A percentile compares a stretch with the other conserved stretches of the same genome.
Conservation (phyloP, 169 alveolate genomes). For the Plasmodium knowlesi region DNA sequence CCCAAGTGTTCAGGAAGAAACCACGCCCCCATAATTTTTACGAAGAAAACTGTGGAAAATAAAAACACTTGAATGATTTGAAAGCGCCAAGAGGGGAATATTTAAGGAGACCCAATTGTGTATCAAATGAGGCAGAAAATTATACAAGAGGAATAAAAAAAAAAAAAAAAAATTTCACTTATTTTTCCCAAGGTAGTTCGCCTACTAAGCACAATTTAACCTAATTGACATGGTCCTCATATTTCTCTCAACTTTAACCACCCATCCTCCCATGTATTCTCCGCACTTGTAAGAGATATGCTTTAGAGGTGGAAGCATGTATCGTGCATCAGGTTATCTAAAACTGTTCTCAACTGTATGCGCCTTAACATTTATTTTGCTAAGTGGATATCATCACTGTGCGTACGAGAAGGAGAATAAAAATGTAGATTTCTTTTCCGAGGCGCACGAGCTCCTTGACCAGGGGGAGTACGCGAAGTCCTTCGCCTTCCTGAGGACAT, state of each 20-base stretch:
- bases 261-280: not conserved
- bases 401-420: conserved; percentile 1
- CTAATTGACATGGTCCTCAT: not conserved
- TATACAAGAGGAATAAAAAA: not conserved
- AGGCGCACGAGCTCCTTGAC: conserved; percentile 50
- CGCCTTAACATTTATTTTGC: not conserved
- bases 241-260: not conserved
- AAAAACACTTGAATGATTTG: not conserved
- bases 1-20: not conserved
- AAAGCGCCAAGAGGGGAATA: not conserved
- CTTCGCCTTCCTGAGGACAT: conserved; percentile 11
- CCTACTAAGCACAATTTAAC: not conserved
- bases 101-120: not conserved
- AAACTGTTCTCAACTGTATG: conserved; percentile 1
- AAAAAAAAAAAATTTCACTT: not conserved
- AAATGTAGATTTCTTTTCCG: conserved; percentile 23
- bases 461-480: conserved; percentile 53
- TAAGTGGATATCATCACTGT: not conserved
- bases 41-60: not conserved
- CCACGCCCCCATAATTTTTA: not conserved
- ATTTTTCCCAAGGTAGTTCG: not conserved
- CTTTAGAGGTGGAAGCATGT: conserved; percentile 37
- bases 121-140: not conserved
- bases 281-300: conserved; percentile 14
- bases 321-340: conserved; percentile 1